phyloP scores from a whole-genome alignment of 495 filamentous ascomycete species.

The Neurospora sp. region DNA sequence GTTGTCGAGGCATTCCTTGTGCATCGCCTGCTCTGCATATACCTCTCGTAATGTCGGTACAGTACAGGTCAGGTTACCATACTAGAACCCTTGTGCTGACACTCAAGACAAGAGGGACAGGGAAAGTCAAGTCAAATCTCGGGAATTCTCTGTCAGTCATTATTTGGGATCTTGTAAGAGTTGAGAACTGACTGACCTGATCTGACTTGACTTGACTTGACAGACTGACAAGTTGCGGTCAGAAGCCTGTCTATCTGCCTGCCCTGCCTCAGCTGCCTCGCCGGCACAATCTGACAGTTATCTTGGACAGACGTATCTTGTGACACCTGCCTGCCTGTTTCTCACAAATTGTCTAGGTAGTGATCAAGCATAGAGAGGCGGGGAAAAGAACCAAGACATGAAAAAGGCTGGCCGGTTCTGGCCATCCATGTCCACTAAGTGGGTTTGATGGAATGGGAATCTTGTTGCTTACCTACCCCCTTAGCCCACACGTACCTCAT shows the following conservation, averaged over 20 bases:
- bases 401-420: not conserved
- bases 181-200: not conserved
- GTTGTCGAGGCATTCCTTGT: not conserved
- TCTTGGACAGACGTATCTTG: not conserved
- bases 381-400: not conserved
- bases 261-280: not conserved
- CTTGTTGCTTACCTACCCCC: not conserved
- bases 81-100: not conserved
- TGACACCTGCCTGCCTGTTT: not conserved
- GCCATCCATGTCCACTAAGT: not conserved
- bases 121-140: not conserved
- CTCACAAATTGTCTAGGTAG: not conserved
- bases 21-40: not conserved
- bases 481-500: not conserved
- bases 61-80: not conserved
- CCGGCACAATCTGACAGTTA: not conserved
- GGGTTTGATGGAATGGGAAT: not conserved
- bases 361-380: not conserved
- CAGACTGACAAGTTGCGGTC: not conserved
- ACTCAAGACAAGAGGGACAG: not conserved
- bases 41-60: not conserved
- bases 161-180: not conserved
- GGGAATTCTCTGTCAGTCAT: not conserved
- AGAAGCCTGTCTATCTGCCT: not conserved
- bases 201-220: not conserved